These are phyloP conservation scores for Lophium mytilinum DNA, from an alignment of 495 filamentous ascomycete species.

Conservation along the genomic window DNA sequence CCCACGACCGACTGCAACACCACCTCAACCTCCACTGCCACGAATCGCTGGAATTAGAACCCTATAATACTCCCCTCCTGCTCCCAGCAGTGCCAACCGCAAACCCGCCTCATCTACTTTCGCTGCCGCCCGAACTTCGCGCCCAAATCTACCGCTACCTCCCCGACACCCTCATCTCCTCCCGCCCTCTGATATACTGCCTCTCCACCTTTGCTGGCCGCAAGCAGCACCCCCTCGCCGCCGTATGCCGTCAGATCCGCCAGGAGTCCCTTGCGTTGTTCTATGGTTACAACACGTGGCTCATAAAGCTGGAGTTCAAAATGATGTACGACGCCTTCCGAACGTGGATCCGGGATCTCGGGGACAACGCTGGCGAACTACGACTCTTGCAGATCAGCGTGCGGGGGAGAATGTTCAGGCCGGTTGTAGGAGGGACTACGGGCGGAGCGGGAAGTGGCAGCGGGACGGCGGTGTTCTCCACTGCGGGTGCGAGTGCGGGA, in stretches of 20 bases:
- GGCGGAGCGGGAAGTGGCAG: background rate
- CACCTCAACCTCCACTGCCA: background rate
- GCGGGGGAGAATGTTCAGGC: slow-evolving; percentile 14
- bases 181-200: slow-evolving; percentile 25
- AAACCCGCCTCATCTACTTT: slow-evolving; percentile 1
- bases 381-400: slow-evolving; percentile 15
- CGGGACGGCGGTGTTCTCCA: background rate
- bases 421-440: background rate
- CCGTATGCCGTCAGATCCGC: slow-evolving; percentile 21
- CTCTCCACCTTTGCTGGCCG: slow-evolving; percentile 21
- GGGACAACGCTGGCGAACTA: slow-evolving; percentile 5
- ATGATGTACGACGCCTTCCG: slow-evolving; percentile 26
- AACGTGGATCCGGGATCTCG: slow-evolving; percentile 17
- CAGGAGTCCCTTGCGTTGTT: slow-evolving; percentile 23
- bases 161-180: slow-evolving; percentile 16
- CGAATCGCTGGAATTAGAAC: too few species aligned
- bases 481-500: background rate
- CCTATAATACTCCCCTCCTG: background rate
- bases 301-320: slow-evolving; percentile 25
- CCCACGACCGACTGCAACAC: background rate
- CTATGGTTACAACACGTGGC: slow-evolving; percentile 25
- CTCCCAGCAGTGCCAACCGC: background rate
- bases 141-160: slow-evolving; percentile 24
- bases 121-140: slow-evolving; percentile 22
- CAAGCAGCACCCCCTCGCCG: slow-evolving; percentile 22